phyloP scores from a whole-genome alignment of 2,329 filamentous ascomycete species.

The Ophiostoma angusticollis region DNA sequence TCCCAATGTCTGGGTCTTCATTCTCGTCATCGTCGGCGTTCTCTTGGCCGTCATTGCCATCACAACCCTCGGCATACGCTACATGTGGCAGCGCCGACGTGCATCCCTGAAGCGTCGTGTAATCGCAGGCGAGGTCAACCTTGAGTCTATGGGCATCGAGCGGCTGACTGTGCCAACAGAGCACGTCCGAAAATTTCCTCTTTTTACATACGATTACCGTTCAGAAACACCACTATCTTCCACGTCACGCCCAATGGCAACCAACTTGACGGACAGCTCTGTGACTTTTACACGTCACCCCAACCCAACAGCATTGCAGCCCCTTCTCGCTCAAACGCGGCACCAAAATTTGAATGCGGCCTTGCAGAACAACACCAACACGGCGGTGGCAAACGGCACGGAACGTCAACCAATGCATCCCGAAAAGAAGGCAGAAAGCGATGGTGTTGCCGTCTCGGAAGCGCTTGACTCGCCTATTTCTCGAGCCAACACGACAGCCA shows the following conservation, averaged over 20 bases:
- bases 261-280: not conserved
- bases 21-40: conserved; percentile 57
- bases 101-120: conserved; percentile 57
- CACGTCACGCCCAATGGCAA: not conserved
- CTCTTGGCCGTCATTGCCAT: conserved; percentile 53
- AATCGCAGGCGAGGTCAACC: conserved; percentile 64
- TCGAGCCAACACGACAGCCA: too few relatives aligned
- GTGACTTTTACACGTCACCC: not conserved
- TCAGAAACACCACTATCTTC: conserved; percentile 24
- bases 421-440: too few relatives aligned
- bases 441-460: too few relatives aligned
- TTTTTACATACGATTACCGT: conserved; percentile 61
- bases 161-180: conserved; percentile 62
- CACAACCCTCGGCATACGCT: conserved; percentile 63
- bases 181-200: conserved; percentile 59
- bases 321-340: too few relatives aligned
- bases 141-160: conserved; percentile 78
- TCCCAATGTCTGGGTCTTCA: conserved; percentile 72
- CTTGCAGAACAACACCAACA: not conserved
- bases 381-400: not conserved
- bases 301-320: too few relatives aligned
- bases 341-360: conserved; percentile 5
- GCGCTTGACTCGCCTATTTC: too few relatives aligned
- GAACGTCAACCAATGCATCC: not conserved
- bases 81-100: conserved; percentile 60